Evolutionary conservation across 306 rosid species (phyloP).

Genomic region (Cucurbita moschata): DNA sequence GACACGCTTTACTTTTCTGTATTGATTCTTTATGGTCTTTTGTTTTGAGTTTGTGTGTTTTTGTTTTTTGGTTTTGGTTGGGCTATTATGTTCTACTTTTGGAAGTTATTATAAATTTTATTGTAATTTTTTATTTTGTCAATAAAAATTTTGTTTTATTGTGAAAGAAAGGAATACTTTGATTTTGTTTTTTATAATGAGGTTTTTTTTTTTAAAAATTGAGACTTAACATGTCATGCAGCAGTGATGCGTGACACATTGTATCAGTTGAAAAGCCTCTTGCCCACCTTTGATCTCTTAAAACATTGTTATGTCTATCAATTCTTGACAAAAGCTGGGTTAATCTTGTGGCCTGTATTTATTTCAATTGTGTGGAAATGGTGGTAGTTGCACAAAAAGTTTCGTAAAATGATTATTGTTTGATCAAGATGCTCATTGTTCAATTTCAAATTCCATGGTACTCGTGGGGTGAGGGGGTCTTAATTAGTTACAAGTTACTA

Average conservation of each 20-base stretch:
- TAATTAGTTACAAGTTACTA: not conserved
- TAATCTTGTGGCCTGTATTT: not conserved
- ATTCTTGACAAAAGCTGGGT: not conserved
- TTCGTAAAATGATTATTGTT: not conserved
- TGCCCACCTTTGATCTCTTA: not conserved
- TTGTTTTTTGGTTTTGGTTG: too few species aligned
- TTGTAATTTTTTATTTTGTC: not conserved
- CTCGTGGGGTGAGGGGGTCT: not conserved
- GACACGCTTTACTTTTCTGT: too few species aligned
- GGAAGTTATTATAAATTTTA: too few species aligned
- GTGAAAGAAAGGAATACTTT: not conserved
- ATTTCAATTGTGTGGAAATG: not conserved
- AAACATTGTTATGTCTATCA: not conserved
- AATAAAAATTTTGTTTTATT: not conserved
- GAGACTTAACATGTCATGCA: not conserved
- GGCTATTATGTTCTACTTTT: too few species aligned
- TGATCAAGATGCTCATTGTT: not conserved
- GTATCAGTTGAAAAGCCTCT: not conserved
- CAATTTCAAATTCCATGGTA: not conserved
- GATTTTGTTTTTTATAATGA: not conserved
- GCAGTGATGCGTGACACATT: not conserved
- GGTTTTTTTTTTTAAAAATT: not conserved
- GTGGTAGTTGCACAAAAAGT: not conserved
- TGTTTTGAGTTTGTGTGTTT: too few species aligned
- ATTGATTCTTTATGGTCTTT: too few species aligned